These are phyloP conservation scores for Wickerhamiella shivajii DNA, from an alignment of 805 yeast genomes.

Conservation along the genomic window DNA sequence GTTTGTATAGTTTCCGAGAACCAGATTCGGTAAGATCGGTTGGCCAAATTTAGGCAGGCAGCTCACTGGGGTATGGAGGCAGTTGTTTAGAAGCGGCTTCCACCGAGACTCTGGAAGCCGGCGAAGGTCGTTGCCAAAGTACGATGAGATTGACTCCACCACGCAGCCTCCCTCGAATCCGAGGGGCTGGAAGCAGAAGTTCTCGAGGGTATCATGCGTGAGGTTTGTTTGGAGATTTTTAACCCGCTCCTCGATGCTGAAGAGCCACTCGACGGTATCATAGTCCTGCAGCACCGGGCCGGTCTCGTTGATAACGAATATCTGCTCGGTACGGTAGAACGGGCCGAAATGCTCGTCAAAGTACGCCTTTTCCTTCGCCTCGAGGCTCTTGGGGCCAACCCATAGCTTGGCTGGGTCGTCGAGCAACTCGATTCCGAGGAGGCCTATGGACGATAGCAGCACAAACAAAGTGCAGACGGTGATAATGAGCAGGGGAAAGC, in stretches of 20 bases:
- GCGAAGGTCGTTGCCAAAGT: conserved; percentile 51
- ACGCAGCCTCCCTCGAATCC: conserved; percentile 52
- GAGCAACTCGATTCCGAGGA: conserved; percentile 44
- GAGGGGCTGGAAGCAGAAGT: conserved; percentile 67
- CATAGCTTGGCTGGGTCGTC: conserved; percentile 71
- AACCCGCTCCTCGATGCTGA: conserved; percentile 52
- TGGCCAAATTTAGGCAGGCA: conserved; percentile 87
- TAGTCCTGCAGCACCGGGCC: conserved; percentile 52
- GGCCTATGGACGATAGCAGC: conserved; percentile 37
- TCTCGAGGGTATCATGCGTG: conserved; percentile 32
- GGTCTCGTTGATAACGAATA: conserved; percentile 54
- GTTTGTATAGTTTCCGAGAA: conserved; percentile 44
- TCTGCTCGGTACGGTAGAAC: conserved; percentile 77
- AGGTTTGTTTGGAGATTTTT: conserved; percentile 21
- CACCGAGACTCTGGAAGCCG: conserved; percentile 40
- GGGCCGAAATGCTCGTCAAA: conserved; percentile 82
- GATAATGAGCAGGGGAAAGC: conserved; percentile 42
- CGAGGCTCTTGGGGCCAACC: conserved; percentile 71
- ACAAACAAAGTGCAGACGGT: conserved; percentile 30
- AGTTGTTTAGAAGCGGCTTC: conserved; percentile 38
- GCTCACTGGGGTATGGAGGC: conserved; percentile 71
- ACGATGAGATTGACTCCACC: conserved; percentile 78
- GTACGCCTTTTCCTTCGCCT: conserved; percentile 46
- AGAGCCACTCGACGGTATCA: conserved; percentile 76
- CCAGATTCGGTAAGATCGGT: conserved; percentile 57